A percentile compares a stretch with the other conserved stretches of the same genome.
Evolutionary conservation across 179 eudicot genomes (phyloP).

Genomic region (Carnegiea gigantea): DNA sequence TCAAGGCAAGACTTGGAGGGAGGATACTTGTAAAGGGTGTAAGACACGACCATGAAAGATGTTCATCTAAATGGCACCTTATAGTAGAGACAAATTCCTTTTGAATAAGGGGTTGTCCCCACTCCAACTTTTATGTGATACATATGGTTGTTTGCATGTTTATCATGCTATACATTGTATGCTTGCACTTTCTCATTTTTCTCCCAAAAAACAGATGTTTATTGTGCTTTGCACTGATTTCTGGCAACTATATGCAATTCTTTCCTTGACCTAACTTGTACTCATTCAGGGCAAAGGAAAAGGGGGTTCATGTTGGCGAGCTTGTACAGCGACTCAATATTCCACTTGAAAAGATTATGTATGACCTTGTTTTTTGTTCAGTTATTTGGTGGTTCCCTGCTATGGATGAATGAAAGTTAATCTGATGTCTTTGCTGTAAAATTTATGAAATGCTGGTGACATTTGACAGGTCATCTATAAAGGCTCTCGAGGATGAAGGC

Average conservation of each 20-base stretch:
- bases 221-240: not conserved
- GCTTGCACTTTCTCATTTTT: no score
- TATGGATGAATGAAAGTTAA: not conserved
- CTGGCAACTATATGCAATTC: not conserved
- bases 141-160: not conserved
- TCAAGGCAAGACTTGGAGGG: not conserved
- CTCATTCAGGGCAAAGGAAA: slow-evolving; percentile 43
- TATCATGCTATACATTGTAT: not conserved
- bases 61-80: not conserved
- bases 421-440: not conserved
- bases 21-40: not conserved
- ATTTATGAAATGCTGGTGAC: not conserved
- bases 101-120: not conserved
- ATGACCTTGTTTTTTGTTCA: not conserved
- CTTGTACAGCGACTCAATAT: slow-evolving; percentile 44
- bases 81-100: no score
- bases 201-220: no score
- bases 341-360: slow-evolving; percentile 60
- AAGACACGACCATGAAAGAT: not conserved
- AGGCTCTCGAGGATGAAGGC: slow-evolving; percentile 56
- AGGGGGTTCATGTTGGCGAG: slow-evolving; percentile 57
- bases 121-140: not conserved
- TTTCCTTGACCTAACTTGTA: not conserved
- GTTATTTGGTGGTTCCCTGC: not conserved
- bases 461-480: slow-evolving; percentile 45